Percentiles rank a stretch among this genome's conserved stretches.
Evolutionary conservation across 148 eudicot genomes (phyloP).

Genomic region (Rhododendron ferrugineum): DNA sequence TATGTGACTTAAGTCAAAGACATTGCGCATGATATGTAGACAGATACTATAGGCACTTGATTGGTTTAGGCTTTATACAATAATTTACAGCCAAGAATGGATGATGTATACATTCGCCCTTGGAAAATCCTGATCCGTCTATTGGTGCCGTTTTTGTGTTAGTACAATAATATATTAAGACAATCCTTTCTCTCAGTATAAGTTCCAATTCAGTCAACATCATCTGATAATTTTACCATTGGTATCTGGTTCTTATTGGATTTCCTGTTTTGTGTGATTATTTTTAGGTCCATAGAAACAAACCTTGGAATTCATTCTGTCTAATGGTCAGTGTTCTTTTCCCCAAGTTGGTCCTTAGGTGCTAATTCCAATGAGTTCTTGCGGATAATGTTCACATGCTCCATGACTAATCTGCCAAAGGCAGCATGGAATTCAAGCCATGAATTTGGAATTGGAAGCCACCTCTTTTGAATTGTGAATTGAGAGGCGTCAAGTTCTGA

Average conservation of each 20-base stretch:
- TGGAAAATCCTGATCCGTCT: neutral
- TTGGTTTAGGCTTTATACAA: neutral
- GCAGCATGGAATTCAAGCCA: neutral
- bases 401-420: neutral
- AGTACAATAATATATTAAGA: neutral
- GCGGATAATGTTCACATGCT: neutral
- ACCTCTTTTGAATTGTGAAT: neutral
- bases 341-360: neutral
- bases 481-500: neutral
- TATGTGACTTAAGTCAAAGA: neutral
- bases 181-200: neutral
- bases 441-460: slow-evolving; percentile 1
- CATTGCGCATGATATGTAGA: neutral
- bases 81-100: neutral
- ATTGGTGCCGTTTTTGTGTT: neutral
- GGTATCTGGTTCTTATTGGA: neutral
- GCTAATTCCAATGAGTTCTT: neutral
- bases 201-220: neutral
- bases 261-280: neutral
- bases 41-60: neutral
- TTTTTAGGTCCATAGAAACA: neutral
- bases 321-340: neutral
- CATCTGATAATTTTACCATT: neutral
- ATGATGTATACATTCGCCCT: neutral
- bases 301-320: neutral